phyloP scores from a whole-genome alignment of 371 early-diverging fungal genomes.

The Mortierella sp. region DNA sequence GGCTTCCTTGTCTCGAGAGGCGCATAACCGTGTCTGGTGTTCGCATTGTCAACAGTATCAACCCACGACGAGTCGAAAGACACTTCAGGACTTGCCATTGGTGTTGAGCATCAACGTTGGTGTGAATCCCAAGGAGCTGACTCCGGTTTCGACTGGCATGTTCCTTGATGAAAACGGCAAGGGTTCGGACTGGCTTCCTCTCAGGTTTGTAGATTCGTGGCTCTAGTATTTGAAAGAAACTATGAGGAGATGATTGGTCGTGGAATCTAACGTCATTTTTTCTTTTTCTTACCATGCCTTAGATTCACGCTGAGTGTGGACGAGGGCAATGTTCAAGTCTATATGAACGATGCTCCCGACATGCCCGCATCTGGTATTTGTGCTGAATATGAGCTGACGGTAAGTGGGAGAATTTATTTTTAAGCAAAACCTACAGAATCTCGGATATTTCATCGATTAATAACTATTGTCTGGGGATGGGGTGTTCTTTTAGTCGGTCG shows the following conservation, averaged over 20 bases:
- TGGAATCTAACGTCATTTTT: not conserved
- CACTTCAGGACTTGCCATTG: slow-evolving; percentile 69
- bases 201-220: slow-evolving; percentile 33
- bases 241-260: not conserved
- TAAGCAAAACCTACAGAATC: too few species aligned
- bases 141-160: slow-evolving; percentile 56
- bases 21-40: slow-evolving; percentile 86
- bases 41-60: slow-evolving; percentile 77
- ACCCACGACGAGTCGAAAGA: slow-evolving; percentile 71
- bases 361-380: slow-evolving; percentile 27
- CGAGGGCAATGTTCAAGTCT: slow-evolving; percentile 42
- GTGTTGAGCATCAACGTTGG: slow-evolving; percentile 79
- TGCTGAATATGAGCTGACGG: slow-evolving; percentile 70
- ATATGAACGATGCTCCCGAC: slow-evolving; percentile 28
- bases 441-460: too few species aligned
- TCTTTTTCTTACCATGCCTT: not conserved
- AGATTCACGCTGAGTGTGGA: slow-evolving; percentile 46
- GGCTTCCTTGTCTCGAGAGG: slow-evolving; percentile 74
- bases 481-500: slow-evolving; percentile 65
- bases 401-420: slow-evolving; percentile 21
- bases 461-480: too few species aligned
- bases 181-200: slow-evolving; percentile 53
- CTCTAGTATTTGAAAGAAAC: not conserved
- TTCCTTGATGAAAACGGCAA: slow-evolving; percentile 46
- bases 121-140: slow-evolving; percentile 63